Evolutionary conservation across 1,284 basidiomycete species (phyloP).

Genomic region (Trichosporon inkin): DNA sequence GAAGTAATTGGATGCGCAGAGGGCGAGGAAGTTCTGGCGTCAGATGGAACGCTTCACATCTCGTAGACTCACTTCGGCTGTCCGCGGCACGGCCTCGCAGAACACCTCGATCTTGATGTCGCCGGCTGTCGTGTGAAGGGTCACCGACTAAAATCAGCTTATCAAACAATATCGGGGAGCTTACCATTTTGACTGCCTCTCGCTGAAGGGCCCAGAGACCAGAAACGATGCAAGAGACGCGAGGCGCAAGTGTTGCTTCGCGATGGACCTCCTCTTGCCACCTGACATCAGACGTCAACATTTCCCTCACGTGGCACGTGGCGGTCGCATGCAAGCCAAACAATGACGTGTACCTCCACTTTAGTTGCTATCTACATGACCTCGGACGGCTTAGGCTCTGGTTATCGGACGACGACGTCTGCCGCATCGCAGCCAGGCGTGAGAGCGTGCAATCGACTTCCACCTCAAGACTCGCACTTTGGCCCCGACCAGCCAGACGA

Average conservation of each 20-base stretch:
- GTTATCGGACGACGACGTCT: constrained; percentile 3
- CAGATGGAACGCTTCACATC: background rate
- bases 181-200: background rate
- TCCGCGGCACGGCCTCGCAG: constrained; percentile 89
- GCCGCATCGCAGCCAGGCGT: background rate
- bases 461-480: background rate
- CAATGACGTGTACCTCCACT: background rate
- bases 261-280: background rate
- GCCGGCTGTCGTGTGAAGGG: constrained; percentile 86
- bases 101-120: constrained; percentile 98
- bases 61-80: constrained; percentile 68
- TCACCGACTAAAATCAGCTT: constrained; percentile 65
- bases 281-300: constrained; percentile 2
- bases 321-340: background rate
- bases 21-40: constrained; percentile 82
- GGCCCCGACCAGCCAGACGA: background rate
- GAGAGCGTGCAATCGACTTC: background rate
- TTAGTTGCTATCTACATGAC: background rate
- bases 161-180: background rate
- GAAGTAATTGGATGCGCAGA: constrained; percentile 86
- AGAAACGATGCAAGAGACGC: background rate
- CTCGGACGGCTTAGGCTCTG: background rate
- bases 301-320: constrained; percentile 1
- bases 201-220: background rate
- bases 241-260: background rate